phyloP scores from a whole-genome alignment of 805 yeast species.

The Isabelozyma pseudorhagii region DNA sequence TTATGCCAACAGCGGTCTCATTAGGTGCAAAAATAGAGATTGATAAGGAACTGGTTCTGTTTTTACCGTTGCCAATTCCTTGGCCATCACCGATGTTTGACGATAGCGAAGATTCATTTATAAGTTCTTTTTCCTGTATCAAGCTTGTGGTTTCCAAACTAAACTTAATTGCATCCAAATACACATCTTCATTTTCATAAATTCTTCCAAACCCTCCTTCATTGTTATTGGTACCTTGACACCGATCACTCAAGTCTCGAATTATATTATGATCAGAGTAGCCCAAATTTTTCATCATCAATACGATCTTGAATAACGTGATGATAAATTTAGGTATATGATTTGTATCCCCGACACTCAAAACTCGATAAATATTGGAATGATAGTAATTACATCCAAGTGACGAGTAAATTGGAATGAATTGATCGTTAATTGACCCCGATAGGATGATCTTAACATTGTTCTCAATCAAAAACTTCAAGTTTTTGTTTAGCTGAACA shows the following conservation, averaged over 20 bases:
- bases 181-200: constrained; percentile 20
- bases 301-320: constrained; percentile 22
- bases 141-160: constrained; percentile 36
- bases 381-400: constrained; percentile 27
- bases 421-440: constrained; percentile 33
- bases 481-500: constrained; percentile 12
- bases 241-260: constrained; percentile 25
- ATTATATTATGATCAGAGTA: constrained; percentile 27
- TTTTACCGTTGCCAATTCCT: not conserved
- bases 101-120: not conserved
- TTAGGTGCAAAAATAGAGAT: not conserved
- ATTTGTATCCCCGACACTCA: constrained; percentile 14
- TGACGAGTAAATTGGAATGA: constrained; percentile 33
- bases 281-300: constrained; percentile 35
- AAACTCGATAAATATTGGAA: constrained; percentile 33
- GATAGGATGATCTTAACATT: constrained; percentile 35
- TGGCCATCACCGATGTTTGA: not conserved
- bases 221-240: constrained; percentile 19
- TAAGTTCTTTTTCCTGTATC: constrained; percentile 12
- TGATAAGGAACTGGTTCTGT: not conserved
- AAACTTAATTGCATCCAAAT: constrained; percentile 25
- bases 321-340: constrained; percentile 26
- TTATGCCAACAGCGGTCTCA: not conserved
- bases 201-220: constrained; percentile 28
- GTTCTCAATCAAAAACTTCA: constrained; percentile 14